Conservation (phyloP, 148 eudicot species). For the Cornus kousa region DNA sequence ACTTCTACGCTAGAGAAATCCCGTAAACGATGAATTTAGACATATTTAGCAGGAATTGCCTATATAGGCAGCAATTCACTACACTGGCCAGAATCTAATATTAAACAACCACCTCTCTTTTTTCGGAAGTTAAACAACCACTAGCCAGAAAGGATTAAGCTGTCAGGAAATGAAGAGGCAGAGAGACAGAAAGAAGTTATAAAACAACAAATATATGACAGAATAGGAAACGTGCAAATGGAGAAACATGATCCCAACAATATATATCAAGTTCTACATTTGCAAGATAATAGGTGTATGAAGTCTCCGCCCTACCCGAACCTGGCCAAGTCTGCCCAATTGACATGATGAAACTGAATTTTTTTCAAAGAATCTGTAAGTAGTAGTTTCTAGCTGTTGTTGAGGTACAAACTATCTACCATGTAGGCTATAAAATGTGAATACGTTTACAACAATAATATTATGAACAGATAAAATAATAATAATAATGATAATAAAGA, state of each 20-base stretch:
- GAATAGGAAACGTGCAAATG: neutral
- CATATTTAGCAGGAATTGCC: neutral
- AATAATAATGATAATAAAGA: no score
- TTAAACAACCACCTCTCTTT: no score
- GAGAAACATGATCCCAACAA: neutral
- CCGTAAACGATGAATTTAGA: neutral
- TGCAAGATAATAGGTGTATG: neutral
- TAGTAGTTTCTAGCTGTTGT: neutral
- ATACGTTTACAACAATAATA: neutral
- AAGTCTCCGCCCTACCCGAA: neutral
- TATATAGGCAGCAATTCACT: conserved; percentile 1
- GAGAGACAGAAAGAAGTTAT: neutral
- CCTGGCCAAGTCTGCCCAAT: neutral
- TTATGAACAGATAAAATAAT: no score
- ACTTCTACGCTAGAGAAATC: neutral
- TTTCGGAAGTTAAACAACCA: no score
- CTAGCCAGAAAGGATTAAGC: no score
- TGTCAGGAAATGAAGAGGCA: neutral
- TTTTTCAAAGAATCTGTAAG: neutral
- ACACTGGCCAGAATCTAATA: neutral
- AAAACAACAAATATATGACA: neutral
- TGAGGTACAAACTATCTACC: neutral
- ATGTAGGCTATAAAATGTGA: neutral
- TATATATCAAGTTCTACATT: neutral
- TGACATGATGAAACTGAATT: neutral